Conservation (phyloP, 805 yeast genomes). For the Nakazawaea peltata region DNA sequence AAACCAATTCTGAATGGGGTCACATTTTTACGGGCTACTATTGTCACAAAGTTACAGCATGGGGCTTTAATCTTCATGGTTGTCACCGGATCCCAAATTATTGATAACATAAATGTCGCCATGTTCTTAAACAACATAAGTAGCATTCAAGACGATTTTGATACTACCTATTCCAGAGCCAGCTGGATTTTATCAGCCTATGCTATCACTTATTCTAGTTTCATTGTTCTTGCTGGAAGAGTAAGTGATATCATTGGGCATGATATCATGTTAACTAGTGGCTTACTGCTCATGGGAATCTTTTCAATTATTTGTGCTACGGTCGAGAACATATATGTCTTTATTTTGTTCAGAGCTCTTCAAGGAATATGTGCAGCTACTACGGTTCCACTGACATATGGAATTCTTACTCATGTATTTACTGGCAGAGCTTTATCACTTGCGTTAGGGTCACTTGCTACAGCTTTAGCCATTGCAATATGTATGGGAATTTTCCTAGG, state of each 20-base stretch:
- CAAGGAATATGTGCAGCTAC: slow-evolving; percentile 29
- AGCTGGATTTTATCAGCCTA: not conserved
- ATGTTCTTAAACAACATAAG: too few relatives aligned
- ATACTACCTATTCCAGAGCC: not conserved
- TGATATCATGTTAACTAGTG: slow-evolving; percentile 14
- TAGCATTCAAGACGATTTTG: not conserved
- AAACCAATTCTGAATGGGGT: too few relatives aligned
- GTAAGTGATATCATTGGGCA: slow-evolving; percentile 27
- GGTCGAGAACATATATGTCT: slow-evolving; percentile 20
- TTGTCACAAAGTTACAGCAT: too few relatives aligned
- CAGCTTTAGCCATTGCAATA: slow-evolving; percentile 20
- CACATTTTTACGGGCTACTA: too few relatives aligned
- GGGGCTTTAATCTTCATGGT: not conserved
- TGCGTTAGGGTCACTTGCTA: slow-evolving; percentile 20
- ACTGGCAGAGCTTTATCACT: slow-evolving; percentile 10
- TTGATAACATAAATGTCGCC: not conserved
- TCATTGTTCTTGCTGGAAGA: slow-evolving; percentile 27
- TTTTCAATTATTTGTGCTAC: slow-evolving; percentile 22
- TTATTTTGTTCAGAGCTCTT: slow-evolving; percentile 27
- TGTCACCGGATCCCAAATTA: not conserved
- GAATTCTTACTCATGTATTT: slow-evolving; percentile 14
- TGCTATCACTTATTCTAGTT: not conserved
- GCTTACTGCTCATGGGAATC: slow-evolving; percentile 13
- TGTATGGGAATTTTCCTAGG: slow-evolving; percentile 35
- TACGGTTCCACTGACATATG: slow-evolving; percentile 25